A percentile compares a stretch with the other conserved stretches of the same genome.
These are phyloP conservation scores for Xanthoconium separans DNA, from an alignment of 1,284 basidiomycete genomes.

Conservation along the genomic window DNA sequence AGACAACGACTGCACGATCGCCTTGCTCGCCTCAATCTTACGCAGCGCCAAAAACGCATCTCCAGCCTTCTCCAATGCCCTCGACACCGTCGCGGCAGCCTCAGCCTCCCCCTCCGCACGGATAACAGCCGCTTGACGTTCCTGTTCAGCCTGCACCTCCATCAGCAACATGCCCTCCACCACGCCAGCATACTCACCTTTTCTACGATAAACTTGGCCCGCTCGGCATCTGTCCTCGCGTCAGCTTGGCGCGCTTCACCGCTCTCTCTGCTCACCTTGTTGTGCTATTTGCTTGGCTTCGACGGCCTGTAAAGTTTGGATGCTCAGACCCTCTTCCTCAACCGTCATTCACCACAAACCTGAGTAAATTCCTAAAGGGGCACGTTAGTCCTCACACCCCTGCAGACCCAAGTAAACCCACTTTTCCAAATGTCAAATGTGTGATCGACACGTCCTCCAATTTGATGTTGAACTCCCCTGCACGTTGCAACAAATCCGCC, in stretches of 20 bases:
- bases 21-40: conserved; percentile 97
- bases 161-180: conserved; percentile 16
- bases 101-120: conserved; percentile 99
- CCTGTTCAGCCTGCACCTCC: conserved; percentile 85
- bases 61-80: conserved; percentile 91
- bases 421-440: conserved; percentile 81
- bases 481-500: conserved; percentile 89
- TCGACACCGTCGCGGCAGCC: conserved; percentile 91
- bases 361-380: conserved; percentile 73
- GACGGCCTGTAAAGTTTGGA: conserved; percentile 62
- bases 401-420: conserved; percentile 29
- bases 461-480: conserved; percentile 94
- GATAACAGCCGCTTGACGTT: conserved; percentile 96
- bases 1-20: conserved; percentile 84
- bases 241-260: conserved; percentile 6
- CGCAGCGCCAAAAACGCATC: conserved; percentile 95
- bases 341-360: conserved; percentile 30
- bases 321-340: conserved; percentile 8
- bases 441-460: conserved; percentile 98
- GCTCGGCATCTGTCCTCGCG: conserved; percentile 77
- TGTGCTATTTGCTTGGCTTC: conserved; percentile 98
- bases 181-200: conserved; percentile 54
- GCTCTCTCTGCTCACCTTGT: conserved; percentile 59
- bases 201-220: conserved; percentile 98
- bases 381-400: background rate